Evolutionary conservation across 805 yeast species (phyloP), one percentile per base, ranked within the genome.

Genomic region (Candida fluviatilis): DNA sequence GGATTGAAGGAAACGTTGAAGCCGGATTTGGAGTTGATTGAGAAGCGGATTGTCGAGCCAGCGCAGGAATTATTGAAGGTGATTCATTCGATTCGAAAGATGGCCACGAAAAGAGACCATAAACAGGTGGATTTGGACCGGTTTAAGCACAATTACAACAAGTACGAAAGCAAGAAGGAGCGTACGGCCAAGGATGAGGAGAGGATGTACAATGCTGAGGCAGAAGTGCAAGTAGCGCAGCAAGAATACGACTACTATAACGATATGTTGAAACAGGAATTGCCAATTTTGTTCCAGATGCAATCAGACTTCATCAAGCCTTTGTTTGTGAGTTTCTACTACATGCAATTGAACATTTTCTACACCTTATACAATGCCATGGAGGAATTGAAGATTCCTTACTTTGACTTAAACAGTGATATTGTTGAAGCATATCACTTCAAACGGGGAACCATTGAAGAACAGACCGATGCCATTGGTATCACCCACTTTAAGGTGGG

Each of bases 311-410:
- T 93, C 58, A 90, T 93, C 57, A 83, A 81, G 56, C 99, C 99
- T 14, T 71, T 93, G 52, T 93, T 93, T 66, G 93, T 91, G 52
- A 83, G 95, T 39, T 82, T 93, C 62, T 93, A 93, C 66, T 93
- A 80, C 73, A 93, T 93, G 98, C 99, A 93, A 69, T 76, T 93
- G 70, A 93, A 93, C 69, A 88, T 93, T 41, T 93, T 90, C 63
- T 93, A 93, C 73, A 89, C 96, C 1, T 71, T 93, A 45, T 90
- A 86, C 69, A 83, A 76, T 56, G 78, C 85, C 52, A 86, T 91
- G 87, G 96, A 91, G 65, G 95, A 87, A 57, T 81, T 91, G 85
- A 89, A 93, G 67, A 93, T 93, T 49, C 96, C 97, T 12, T 93
- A 93, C 66, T 93, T 93, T 63, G 95, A 93, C 58, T 71, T 93